Base-by-base conservation (phyloP, 805 yeast genomes). In the Starmerella gropengiesseri region DNA sequence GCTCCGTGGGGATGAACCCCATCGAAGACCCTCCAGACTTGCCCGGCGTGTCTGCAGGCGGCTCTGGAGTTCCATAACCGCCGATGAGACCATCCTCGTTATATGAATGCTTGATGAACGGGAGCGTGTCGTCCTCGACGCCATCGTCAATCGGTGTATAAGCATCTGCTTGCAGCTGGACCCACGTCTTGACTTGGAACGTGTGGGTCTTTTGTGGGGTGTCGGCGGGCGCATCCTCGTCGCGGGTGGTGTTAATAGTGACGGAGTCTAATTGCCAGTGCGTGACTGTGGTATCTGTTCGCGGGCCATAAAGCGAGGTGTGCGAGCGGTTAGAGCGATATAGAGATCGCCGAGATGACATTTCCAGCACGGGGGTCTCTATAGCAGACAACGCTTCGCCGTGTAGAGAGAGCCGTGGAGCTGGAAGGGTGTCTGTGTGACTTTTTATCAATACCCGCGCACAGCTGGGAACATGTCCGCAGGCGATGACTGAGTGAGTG, bases 111-210 rank as follows among this genome's bases (percentile, higher is more conserved):
- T 41, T 42, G 20, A 25, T 57, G 36, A 77, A 59, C 43, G 72
- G 70, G 17, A 75, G 55, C 9, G 63, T 54, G 52, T 75, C 80
- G 19, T 56, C 59, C 7, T 57, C 65, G 17, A 61, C 67, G 12
- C 66, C 64, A 40, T 65, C 70, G 21, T 51, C 54, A 1, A 53
- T 38, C 0, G 59, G 54, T 13, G 16, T 43, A 44, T 50, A 54
- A 21, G 50, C 48, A 14, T 42, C 51, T 29, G 39, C 49, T 27
- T 39, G 40, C 14, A 45, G 23, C 35, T 44, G 41, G 8, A 39
- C 32, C 58, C 58, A 55, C 17, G 52, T 44, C 38, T 43, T 51
- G n/a, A 47, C 49, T 17, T 17, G 29, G 44, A 50, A 50, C 29
- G 26, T 40, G 40, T 40, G n/a, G 53, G 64, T 30, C 56, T 65